Base-by-base conservation (phyloP, 176 grass and related monocot genomes). In the Microstegium vimineum region DNA sequence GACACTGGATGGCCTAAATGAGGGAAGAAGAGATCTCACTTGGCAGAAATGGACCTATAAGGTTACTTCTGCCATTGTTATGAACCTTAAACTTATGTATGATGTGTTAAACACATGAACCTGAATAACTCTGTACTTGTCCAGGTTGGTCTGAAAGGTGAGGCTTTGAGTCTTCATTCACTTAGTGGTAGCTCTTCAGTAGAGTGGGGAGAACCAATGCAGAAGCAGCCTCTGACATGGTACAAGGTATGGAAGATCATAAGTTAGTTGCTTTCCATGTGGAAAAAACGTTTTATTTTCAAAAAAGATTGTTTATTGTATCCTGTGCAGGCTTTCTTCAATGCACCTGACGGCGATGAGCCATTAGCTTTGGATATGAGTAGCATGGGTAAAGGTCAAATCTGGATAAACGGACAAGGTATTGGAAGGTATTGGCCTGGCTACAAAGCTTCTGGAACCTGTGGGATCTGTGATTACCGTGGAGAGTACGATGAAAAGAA, bases 31-130 rank as follows among this genome's bases (percentile, higher is more conserved):
- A 65, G 93, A 99, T 82, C 92, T 99, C 15, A 92, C 96, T 20
- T 99, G 96, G 96, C 93, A 99, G 85, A 99, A 92, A 80, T 99
- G 96, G 96, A 91, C 90, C 36, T 99, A 99, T 84, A 87, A 92
- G 90, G 96, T 99, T 79, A 62, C 28, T n/a, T 77, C 17, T 66
- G 4, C 18, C 32, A 74, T 37, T 67, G 36, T 74, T 40, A 51
- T 34, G 81, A 42, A 80, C 70, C 43, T 66, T 63, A 35, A 70
- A 30, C 28, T 42, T 73, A 71, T 66, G 41, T 57, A 12, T 57
- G 76, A 14, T 66, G 1, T 78, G 57, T 46, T 37, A 28, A 28
- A 45, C 26, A 64, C 33, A 64, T 71, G 33, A 73, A 66, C 46
- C 52, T 86, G 45, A 72, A 69, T 28, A 56, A 69, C 33, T 42